These are phyloP conservation scores for Cercospora nicotianae DNA, from an alignment of 2,329 filamentous ascomycete genomes.

Conservation along the genomic window DNA sequence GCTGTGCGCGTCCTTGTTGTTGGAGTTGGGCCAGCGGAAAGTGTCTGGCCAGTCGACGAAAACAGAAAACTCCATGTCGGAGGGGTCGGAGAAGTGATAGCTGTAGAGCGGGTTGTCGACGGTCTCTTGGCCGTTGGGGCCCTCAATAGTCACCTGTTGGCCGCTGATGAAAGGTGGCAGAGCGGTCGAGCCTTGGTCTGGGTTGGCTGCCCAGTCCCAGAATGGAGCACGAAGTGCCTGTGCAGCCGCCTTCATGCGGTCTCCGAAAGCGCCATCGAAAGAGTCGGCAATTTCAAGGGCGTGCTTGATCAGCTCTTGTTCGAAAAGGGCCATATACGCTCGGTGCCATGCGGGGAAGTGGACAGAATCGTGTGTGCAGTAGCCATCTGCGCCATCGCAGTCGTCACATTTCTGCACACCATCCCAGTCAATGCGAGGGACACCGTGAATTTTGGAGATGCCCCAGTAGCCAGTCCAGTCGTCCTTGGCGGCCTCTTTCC, in stretches of 20 bases:
- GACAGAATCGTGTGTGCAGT: conserved; percentile 40
- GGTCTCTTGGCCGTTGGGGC: conserved; percentile 30
- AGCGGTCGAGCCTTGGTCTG: conserved; percentile 23
- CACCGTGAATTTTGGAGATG: conserved; percentile 32
- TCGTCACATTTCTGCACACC: conserved; percentile 32
- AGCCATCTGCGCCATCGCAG: conserved; percentile 35
- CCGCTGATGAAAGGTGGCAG: conserved; percentile 31
- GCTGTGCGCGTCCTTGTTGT: conserved; percentile 28
- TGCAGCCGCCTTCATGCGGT: conserved; percentile 31
- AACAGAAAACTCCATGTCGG: conserved; percentile 32
- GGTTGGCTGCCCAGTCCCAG: conserved; percentile 35
- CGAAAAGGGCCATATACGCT: conserved; percentile 37
- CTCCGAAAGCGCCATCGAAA: conserved; percentile 27
- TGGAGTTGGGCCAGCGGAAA: conserved; percentile 35
- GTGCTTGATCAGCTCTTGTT: conserved; percentile 36
- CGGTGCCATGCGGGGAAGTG: conserved; percentile 40
- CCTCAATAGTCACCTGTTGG: conserved; percentile 30
- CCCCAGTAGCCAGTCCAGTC: conserved; percentile 23
- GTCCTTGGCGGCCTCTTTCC: conserved; percentile 12
- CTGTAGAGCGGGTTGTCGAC: conserved; percentile 34
- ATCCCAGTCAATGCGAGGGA: conserved; percentile 36
- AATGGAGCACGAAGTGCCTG: conserved; percentile 32
- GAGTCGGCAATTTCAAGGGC: conserved; percentile 33
- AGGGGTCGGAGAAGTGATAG: conserved; percentile 29
- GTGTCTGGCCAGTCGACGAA: conserved; percentile 37